Evolutionary conservation across 805 yeast genomes (phyloP).

Genomic region (Priceomyces haplophilus): DNA sequence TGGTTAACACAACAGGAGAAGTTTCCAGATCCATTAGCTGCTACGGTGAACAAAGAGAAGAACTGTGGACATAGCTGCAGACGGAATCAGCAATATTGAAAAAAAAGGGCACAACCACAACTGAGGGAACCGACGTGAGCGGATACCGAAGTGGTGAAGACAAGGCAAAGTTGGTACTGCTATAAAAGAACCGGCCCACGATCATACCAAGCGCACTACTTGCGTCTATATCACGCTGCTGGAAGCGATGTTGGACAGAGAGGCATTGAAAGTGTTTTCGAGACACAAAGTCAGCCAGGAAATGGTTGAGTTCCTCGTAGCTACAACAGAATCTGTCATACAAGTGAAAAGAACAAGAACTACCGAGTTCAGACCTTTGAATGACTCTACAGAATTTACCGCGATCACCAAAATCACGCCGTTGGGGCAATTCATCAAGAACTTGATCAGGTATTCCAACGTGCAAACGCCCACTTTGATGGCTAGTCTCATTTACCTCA

Average conservation of each 20-base stretch:
- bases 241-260: conserved; percentile 27
- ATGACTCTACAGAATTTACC: conserved; percentile 35
- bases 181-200: too few relatives aligned
- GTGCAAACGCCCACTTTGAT: conserved; percentile 94
- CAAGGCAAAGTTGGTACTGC: not conserved
- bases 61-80: too few relatives aligned
- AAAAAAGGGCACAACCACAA: not conserved
- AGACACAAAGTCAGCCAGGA: conserved; percentile 54
- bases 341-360: conserved; percentile 34
- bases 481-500: conserved; percentile 84
- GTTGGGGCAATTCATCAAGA: conserved; percentile 64
- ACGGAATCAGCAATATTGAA: not conserved
- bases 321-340: conserved; percentile 57
- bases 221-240: too few relatives aligned
- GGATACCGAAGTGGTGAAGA: not conserved
- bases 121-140: conserved; percentile 1
- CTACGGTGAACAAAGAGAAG: too few relatives aligned
- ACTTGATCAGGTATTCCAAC: conserved; percentile 73
- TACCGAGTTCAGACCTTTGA: conserved; percentile 26
- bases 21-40: too few relatives aligned
- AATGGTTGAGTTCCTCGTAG: conserved; percentile 57
- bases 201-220: too few relatives aligned
- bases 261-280: conserved; percentile 52
- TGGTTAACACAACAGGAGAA: too few relatives aligned
- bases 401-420: conserved; percentile 24